Percentiles rank a stretch among this genome's conserved stretches.
Conservation (phyloP, 768 basidiomycete genomes). For the Podaxis sp. region DNA sequence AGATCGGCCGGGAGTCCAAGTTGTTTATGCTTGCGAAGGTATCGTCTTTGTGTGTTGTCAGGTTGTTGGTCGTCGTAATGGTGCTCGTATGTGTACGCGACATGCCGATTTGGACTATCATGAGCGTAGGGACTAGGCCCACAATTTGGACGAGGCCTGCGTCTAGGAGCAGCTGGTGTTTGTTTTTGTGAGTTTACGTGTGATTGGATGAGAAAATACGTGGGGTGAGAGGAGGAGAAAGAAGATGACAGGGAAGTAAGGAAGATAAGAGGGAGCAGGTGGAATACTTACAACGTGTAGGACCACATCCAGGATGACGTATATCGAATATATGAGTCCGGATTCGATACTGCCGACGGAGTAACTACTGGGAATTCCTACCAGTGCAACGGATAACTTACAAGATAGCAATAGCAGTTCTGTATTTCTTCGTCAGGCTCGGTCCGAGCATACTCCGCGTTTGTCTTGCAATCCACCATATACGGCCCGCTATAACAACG, state of each 20-base stretch:
- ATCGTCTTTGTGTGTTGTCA: constrained; percentile 9
- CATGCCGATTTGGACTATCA: constrained; percentile 11
- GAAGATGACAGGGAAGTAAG: neutral
- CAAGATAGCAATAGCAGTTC: constrained; percentile 34
- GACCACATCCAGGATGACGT: constrained; percentile 12
- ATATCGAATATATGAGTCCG: constrained; percentile 33
- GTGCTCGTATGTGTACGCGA: neutral
- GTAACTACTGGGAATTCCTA: too few relatives aligned
- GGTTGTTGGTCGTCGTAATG: neutral
- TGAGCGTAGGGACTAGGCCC: constrained; percentile 12
- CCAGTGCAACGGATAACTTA: constrained; percentile 18
- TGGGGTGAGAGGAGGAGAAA: neutral
- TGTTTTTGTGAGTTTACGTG: neutral
- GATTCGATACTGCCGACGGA: constrained; percentile 32
- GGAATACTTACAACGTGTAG: constrained; percentile 3
- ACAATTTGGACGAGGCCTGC: constrained; percentile 31
- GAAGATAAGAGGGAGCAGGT: neutral
- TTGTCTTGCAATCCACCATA: constrained; percentile 32
- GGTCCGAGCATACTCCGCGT: constrained; percentile 26
- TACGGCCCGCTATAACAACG: constrained; percentile 28
- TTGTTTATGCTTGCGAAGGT: neutral
- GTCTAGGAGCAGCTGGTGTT: constrained; percentile 18
- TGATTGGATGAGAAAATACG: neutral
- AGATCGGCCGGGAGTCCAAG: neutral
- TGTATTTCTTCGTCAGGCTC: constrained; percentile 30